phyloP scores from a whole-genome alignment of 2,329 filamentous ascomycete species.

The Coniella vitis region DNA sequence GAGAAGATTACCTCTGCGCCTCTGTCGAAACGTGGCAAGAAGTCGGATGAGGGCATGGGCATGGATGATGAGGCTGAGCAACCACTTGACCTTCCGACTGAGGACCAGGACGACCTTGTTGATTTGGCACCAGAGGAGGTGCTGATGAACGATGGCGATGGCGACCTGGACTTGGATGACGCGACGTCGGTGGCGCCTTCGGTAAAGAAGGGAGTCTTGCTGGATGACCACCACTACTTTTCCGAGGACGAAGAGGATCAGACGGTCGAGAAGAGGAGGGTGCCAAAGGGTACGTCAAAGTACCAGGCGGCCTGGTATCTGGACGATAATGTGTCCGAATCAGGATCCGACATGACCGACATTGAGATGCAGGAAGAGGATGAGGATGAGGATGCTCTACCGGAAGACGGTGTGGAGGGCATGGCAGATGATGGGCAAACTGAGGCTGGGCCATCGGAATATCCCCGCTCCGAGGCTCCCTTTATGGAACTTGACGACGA shows the following conservation, averaged over 20 bases:
- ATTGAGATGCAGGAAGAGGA: slow-evolving; percentile 53
- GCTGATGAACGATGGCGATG: slow-evolving; percentile 62
- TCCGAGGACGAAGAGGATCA: slow-evolving; percentile 71
- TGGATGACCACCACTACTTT: slow-evolving; percentile 98
- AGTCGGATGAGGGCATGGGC: slow-evolving; percentile 57
- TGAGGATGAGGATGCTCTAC: slow-evolving; percentile 48
- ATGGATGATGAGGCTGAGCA: slow-evolving; percentile 54
- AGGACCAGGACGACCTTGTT: slow-evolving; percentile 75
- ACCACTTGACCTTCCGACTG: slow-evolving; percentile 63
- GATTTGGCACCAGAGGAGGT: slow-evolving; percentile 83
- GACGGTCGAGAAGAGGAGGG: slow-evolving; percentile 57
- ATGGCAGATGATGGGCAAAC: slow-evolving; percentile 60
- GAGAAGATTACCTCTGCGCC: slow-evolving; percentile 80
- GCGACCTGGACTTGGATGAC: slow-evolving; percentile 33
- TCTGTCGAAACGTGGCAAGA: slow-evolving; percentile 52
- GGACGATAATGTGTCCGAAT: slow-evolving; percentile 66
- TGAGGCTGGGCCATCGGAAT: slow-evolving; percentile 77
- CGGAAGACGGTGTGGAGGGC: slow-evolving; percentile 78
- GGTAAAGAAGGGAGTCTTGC: slow-evolving; percentile 75
- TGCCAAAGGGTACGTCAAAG: slow-evolving; percentile 86
- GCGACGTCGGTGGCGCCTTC: slow-evolving; percentile 37
- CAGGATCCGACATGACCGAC: slow-evolving; percentile 77
- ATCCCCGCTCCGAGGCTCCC: slow-evolving; percentile 79
- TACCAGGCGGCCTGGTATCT: slow-evolving; percentile 96
- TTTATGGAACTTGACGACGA: slow-evolving; percentile 84